A percentile compares a stretch with the other conserved stretches of the same genome.
These are phyloP conservation scores for Blastocystis sp. DNA, from an alignment of 352 stramenopile genomes.

Conservation along the genomic window DNA sequence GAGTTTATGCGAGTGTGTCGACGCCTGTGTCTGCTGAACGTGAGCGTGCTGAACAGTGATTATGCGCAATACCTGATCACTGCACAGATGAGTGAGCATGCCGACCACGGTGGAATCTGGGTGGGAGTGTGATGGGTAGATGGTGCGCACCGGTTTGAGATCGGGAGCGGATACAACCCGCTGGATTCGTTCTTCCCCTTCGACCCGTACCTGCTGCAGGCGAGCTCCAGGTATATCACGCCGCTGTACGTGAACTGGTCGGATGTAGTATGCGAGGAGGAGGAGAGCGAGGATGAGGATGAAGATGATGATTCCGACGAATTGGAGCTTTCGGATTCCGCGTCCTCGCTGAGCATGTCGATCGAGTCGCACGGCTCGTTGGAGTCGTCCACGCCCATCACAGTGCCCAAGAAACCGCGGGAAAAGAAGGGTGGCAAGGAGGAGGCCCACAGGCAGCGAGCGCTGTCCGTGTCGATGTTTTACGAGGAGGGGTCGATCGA, in stretches of 20 bases:
- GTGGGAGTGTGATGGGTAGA: background rate
- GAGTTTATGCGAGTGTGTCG: constrained; percentile 75
- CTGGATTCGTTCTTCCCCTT: constrained; percentile 94
- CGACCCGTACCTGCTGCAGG: constrained; percentile 91
- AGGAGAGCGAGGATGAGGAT: constrained; percentile 42
- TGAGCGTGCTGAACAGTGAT: constrained; percentile 49
- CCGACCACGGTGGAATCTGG: constrained; percentile 1
- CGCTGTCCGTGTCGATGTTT: constrained; percentile 36
- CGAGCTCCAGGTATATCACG: constrained; percentile 89
- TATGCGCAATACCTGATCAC: constrained; percentile 65
- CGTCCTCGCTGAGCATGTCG: constrained; percentile 63
- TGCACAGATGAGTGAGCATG: constrained; percentile 14
- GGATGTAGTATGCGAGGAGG: constrained; percentile 75
- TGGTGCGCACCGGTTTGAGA: background rate
- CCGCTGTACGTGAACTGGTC: constrained; percentile 91
- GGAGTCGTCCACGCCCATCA: background rate
- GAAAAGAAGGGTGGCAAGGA: background rate
- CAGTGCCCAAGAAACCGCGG: background rate
- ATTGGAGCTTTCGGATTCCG: constrained; percentile 2
- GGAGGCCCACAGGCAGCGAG: background rate
- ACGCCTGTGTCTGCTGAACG: constrained; percentile 25
- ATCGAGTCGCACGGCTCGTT: constrained; percentile 56
- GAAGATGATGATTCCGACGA: constrained; percentile 22
- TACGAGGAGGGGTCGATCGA: constrained; percentile 35
- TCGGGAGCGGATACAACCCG: constrained; percentile 80